Evolutionary conservation across 106 monocot genomes (phyloP).

Genomic region (Dendrobium huoshanense): DNA sequence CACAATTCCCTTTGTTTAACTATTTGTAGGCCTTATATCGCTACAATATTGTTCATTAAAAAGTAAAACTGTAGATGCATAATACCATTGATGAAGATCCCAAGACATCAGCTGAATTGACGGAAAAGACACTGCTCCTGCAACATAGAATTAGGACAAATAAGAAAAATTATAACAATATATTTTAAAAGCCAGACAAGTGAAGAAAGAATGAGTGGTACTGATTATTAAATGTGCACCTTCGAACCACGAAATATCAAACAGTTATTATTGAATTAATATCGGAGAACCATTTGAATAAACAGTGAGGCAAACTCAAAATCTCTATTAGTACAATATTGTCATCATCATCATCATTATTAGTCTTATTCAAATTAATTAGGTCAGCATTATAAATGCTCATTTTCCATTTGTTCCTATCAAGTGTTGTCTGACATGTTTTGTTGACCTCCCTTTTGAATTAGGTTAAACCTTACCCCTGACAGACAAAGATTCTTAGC

Average conservation of each 20-base stretch:
- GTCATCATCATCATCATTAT: background rate
- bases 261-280: background rate
- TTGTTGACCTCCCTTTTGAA: too few species aligned
- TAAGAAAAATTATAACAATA: background rate
- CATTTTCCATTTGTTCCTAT: too few species aligned
- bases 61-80: background rate
- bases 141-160: slow-evolving; percentile 1
- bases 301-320: background rate
- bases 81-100: slow-evolving; percentile 40
- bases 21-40: background rate
- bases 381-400: too few species aligned
- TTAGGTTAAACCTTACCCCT: too few species aligned
- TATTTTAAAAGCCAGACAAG: background rate
- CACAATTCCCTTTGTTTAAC: too few species aligned
- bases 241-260: background rate
- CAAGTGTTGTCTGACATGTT: too few species aligned
- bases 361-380: too few species aligned
- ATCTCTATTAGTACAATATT: background rate
- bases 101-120: slow-evolving; percentile 47
- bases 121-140: slow-evolving; percentile 35
- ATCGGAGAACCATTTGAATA: background rate
- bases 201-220: background rate
- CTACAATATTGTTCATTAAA: background rate
- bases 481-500: too few species aligned
- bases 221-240: background rate